Evolutionary conservation across 2,329 filamentous ascomycete species (phyloP).

Genomic region (Colletotrichum melonis): DNA sequence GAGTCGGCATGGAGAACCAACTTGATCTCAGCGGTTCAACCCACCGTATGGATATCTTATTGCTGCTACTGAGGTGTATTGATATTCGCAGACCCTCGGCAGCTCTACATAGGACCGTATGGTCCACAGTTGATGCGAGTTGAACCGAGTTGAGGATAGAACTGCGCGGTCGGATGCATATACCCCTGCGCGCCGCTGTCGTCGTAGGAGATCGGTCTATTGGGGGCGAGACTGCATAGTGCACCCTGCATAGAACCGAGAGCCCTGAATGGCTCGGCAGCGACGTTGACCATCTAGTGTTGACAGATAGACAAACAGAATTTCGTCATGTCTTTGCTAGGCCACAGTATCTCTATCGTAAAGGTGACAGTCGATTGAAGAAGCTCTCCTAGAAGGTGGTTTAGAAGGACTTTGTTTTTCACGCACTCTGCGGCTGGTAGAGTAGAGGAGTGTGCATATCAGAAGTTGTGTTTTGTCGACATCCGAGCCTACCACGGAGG

Average conservation of each 20-base stretch:
- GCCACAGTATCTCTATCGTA: conserved; percentile 15
- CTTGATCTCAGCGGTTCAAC: conserved; percentile 13
- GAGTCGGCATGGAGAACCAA: conserved; percentile 4
- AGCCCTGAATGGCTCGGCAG: conserved; percentile 8
- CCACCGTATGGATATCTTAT: neutral
- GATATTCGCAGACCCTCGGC: neutral
- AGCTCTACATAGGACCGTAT: neutral
- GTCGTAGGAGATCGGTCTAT: conserved; percentile 21
- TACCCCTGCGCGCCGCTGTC: conserved; percentile 15
- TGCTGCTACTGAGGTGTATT: neutral
- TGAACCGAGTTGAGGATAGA: conserved; percentile 26
- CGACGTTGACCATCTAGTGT: neutral
- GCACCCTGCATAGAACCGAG: conserved; percentile 16
- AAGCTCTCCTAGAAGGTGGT: neutral
- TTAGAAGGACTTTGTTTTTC: neutral
- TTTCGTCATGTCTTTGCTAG: conserved; percentile 29
- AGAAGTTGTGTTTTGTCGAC: neutral
- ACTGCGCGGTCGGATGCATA: conserved; percentile 29
- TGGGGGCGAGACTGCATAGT: conserved; percentile 13
- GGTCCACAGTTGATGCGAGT: conserved; percentile 28
- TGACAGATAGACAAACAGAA: conserved; percentile 28
- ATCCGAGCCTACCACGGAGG: conserved; percentile 19
- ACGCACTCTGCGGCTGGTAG: neutral
- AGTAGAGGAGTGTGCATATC: conserved; percentile 26
- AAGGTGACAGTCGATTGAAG: neutral